Base-by-base conservation (phyloP, 139 green algal genomes). In the Volvox africanus region DNA sequence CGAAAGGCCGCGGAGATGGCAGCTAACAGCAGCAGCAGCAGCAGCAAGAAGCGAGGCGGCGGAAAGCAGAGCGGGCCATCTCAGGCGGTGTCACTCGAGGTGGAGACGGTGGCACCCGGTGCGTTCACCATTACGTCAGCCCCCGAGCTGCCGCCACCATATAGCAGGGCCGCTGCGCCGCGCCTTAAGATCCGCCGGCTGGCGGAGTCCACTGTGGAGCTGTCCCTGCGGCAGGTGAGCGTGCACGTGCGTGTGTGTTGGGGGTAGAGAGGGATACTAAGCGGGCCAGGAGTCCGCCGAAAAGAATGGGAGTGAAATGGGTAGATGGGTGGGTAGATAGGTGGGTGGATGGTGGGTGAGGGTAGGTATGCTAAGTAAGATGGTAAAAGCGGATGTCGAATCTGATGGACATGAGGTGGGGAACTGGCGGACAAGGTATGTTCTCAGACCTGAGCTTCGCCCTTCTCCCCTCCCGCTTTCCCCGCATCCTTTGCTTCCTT, bases 141-240 rank as follows among this genome's bases (percentile, higher is more conserved):
- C n/a, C 55, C 35, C 0, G 73, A 87, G 75, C 71, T 88, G 44
- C 67, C 88, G 37, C n/a, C 69, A 1, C 24, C 22, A 0, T 32
- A 33, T 26, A n/a, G 35, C 1, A 33, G 61, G 0, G 84, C 44
- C 20, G 65, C 30, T 22, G 32, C 83, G 2, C 88, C 92, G 50
- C 67, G 86, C 44, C 92, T 94, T 30, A 89, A 91, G 32, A 55
- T 94, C 33, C 89, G 89, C 78, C 55, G 80, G 61, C n/a, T 33
- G 35, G 87, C 86, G 22, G 85, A 62, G 3, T 88, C 82, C 1
- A 88, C 71, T 3, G 85, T 94, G 30, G 92, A 93, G 80, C 80
- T 93, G 35, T 67, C 50, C 6, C 24, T 93, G 80, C 83, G 85
- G 13, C 85, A 91, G 90, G 90, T 88, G 50, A 5, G 89, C 33